Conservation (phyloP, 768 basidiomycete species). For the Boletus rufocinnamomeus region DNA sequence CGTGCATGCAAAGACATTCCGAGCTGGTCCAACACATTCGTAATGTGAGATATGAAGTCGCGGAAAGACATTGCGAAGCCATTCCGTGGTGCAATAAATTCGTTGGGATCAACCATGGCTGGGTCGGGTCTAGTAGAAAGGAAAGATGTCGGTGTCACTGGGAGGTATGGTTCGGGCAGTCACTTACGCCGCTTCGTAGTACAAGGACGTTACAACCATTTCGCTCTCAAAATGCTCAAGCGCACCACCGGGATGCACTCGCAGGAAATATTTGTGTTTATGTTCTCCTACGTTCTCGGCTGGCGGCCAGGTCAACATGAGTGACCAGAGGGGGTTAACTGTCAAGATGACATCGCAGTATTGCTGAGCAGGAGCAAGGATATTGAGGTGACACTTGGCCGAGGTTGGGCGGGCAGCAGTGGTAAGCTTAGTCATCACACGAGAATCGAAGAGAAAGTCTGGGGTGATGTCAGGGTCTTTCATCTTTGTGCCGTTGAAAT, state of each 20-base stretch:
- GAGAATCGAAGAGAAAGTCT: constrained; percentile 74
- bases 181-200: constrained; percentile 83
- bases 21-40: constrained; percentile 80
- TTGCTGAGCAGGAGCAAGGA: constrained; percentile 70
- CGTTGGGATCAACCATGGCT: constrained; percentile 71
- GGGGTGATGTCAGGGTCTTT: constrained; percentile 62
- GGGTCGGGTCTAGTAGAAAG: constrained; percentile 68
- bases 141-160: constrained; percentile 1
- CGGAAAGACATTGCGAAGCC: constrained; percentile 83
- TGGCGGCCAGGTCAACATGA: constrained; percentile 77
- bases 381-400: constrained; percentile 75
- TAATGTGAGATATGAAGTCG: constrained; percentile 79
- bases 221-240: constrained; percentile 85
- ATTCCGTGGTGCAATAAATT: constrained; percentile 79
- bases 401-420: constrained; percentile 71
- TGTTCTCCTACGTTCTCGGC: constrained; percentile 66
- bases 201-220: constrained; percentile 75
- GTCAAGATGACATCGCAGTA: constrained; percentile 79
- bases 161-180: not conserved
- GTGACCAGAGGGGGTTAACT: constrained; percentile 73
- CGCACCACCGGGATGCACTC: constrained; percentile 83
- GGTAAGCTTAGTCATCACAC: constrained; percentile 75
- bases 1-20: constrained; percentile 83
- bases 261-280: constrained; percentile 80
- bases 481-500: constrained; percentile 79